Evolutionary conservation across 768 basidiomycete genomes (phyloP), one percentile per base, ranked within the genome.

Genomic region (Russula abietina): DNA sequence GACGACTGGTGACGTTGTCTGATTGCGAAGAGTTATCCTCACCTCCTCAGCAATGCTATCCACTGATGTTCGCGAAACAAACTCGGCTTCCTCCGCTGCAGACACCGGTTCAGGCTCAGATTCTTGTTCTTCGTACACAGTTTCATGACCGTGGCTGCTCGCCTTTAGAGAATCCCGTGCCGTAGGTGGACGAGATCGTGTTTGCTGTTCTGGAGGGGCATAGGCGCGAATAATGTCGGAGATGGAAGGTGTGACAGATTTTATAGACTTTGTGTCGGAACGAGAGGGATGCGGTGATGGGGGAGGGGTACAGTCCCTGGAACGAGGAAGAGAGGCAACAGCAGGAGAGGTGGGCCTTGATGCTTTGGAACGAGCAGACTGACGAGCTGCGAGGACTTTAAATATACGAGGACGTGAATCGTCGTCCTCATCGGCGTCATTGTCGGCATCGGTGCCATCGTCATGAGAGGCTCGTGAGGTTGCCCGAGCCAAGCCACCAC

Each of bases 31-130:
- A 11, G 88, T 91, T 60, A 76, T 82, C 61, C 80, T 81, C 36
- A 91, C 84, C 78, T 94, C 92, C 68, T 90, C 86, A 24, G 91
- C 89, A 30, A 94, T 85, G 63, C 90, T 92, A 72, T 94, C 92
- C 65, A 92, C 83, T 19, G 91, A 93, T 24, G 92, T 93, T n/a
- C 88, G 83, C 45, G 87, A 86, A 55, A 89, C 66, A 52, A 87
- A 69, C 50, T 89, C 88, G 2, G 77, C 76, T 64, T 88, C 87
- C 62, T 86, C 86, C 57, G 81, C 80, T 43, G 76, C 75, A 45
- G 78, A 72, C 50, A 80, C 68, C 9, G 79, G 76, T 60, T 83
- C 84, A 36, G 81, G 79, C 48, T 75, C 75, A 9, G 74, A 72
- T 71, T 85, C 84, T 2, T 76, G 75, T 28, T 68, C 65, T 72